phyloP scores from a whole-genome alignment of 1,139 yeast genomes.

The Debaryomycetaceae sp. region DNA sequence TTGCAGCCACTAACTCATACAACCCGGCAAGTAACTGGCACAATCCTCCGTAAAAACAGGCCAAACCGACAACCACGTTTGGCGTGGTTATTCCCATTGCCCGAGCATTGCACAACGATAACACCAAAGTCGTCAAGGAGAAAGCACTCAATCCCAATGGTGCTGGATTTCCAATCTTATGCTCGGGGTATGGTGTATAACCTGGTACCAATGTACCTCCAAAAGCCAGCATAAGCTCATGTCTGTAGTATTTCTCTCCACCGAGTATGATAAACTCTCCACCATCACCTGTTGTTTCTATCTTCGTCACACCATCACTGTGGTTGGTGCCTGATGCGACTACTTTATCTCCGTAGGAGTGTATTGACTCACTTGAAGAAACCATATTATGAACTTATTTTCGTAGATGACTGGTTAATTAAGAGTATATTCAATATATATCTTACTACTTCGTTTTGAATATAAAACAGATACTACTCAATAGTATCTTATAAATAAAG shows the following conservation, averaged over 20 bases:
- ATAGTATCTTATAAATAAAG: neutral
- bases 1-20: slow-evolving; percentile 45
- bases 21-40: slow-evolving; percentile 49
- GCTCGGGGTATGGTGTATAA: slow-evolving; percentile 30
- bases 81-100: slow-evolving; percentile 39
- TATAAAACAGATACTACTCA: neutral
- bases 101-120: slow-evolving; percentile 39
- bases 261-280: slow-evolving; percentile 25
- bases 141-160: slow-evolving; percentile 60
- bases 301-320: slow-evolving; percentile 1
- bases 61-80: slow-evolving; percentile 41
- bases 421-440: too few relatives aligned
- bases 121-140: slow-evolving; percentile 47
- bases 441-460: too few relatives aligned
- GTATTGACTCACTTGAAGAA: slow-evolving; percentile 13
- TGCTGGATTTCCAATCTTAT: slow-evolving; percentile 53
- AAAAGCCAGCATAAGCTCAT: slow-evolving; percentile 29
- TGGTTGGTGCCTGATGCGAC: neutral
- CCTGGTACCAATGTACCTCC: slow-evolving; percentile 40
- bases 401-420: too few relatives aligned
- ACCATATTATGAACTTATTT: neutral
- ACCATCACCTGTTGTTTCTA: slow-evolving; percentile 17
- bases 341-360: slow-evolving; percentile 6
- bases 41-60: slow-evolving; percentile 45
- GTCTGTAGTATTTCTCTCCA: slow-evolving; percentile 20